phyloP scores from a whole-genome alignment of 1,284 basidiomycete species.

The Amylostereum areolatum region DNA sequence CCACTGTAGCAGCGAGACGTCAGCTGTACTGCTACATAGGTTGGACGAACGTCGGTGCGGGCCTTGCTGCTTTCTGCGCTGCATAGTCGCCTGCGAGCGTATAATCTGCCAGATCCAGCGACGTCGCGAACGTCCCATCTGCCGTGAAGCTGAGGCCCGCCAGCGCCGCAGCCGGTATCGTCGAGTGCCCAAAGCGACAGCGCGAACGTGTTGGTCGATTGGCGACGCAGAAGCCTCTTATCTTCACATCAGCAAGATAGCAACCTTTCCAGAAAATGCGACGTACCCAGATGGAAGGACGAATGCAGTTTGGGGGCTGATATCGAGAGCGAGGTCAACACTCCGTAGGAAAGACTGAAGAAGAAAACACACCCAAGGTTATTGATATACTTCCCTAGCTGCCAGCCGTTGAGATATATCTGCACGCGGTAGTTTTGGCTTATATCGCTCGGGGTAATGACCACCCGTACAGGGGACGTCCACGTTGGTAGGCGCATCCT shows the following conservation, averaged over 20 bases:
- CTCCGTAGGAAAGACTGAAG: not conserved
- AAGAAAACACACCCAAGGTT: slow-evolving; percentile 34
- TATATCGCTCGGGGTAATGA: slow-evolving; percentile 34
- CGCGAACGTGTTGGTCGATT: slow-evolving; percentile 37
- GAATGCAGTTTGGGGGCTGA: slow-evolving; percentile 39
- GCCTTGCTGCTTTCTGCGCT: not conserved
- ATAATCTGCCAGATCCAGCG: slow-evolving; percentile 2
- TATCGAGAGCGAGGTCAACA: not conserved
- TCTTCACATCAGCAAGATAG: not conserved
- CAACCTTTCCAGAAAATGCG: not conserved
- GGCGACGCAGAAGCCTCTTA: slow-evolving; percentile 32
- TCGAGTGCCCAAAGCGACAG: slow-evolving; percentile 45
- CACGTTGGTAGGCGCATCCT: slow-evolving; percentile 30
- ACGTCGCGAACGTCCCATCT: slow-evolving; percentile 23
- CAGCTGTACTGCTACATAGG: too few relatives aligned
- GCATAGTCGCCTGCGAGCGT: not conserved
- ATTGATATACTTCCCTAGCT: slow-evolving; percentile 45
- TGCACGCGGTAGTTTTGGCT: slow-evolving; percentile 43
- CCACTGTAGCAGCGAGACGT: too few relatives aligned
- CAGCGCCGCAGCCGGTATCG: slow-evolving; percentile 31
- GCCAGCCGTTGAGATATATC: slow-evolving; percentile 50
- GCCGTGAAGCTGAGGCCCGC: slow-evolving; percentile 33
- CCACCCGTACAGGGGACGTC: slow-evolving; percentile 40
- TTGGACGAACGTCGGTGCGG: slow-evolving; percentile 3
- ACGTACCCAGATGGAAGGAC: slow-evolving; percentile 40